Conservation (phyloP, 345 rosid genomes). For the Boechera divaricarpa region DNA sequence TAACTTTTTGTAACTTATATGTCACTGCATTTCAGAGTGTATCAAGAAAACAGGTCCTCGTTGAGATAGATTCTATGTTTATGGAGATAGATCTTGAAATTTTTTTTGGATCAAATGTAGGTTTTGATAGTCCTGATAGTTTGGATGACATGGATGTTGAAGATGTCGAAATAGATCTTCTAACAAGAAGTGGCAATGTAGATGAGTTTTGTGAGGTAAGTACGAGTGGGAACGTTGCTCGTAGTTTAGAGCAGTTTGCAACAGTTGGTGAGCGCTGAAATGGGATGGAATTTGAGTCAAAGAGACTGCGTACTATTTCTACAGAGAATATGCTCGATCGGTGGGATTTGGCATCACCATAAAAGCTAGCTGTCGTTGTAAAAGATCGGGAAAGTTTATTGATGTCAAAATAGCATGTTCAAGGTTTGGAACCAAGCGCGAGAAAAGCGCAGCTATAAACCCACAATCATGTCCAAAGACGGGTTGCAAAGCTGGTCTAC, state of each 20-base stretch:
- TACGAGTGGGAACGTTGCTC: constrained; percentile 22
- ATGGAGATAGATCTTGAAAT: neutral
- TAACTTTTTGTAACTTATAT: neutral
- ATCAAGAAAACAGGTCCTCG: neutral
- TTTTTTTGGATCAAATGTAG: neutral
- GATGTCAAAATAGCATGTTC: constrained; percentile 44
- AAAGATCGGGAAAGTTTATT: constrained; percentile 42
- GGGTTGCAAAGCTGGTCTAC: constrained; percentile 44
- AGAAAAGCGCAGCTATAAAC: constrained; percentile 18
- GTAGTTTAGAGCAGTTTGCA: constrained; percentile 25
- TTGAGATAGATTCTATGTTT: neutral
- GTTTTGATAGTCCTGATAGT: neutral
- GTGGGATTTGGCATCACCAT: constrained; percentile 45
- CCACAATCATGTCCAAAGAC: constrained; percentile 44
- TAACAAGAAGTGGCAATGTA: constrained; percentile 22
- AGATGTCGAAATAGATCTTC: constrained; percentile 28
- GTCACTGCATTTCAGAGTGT: constrained; percentile 4
- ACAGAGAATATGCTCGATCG: constrained; percentile 43
- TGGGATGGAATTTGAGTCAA: constrained; percentile 43
- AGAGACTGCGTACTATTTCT: constrained; percentile 46
- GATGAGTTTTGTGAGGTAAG: constrained; percentile 30
- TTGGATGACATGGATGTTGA: constrained; percentile 38
- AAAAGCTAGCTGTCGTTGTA: constrained; percentile 46
- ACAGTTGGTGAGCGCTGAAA: constrained; percentile 10
- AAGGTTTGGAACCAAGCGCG: constrained; percentile 43